Conservation (phyloP, 495 filamentous ascomycete species). For the Platismatia glauca region DNA sequence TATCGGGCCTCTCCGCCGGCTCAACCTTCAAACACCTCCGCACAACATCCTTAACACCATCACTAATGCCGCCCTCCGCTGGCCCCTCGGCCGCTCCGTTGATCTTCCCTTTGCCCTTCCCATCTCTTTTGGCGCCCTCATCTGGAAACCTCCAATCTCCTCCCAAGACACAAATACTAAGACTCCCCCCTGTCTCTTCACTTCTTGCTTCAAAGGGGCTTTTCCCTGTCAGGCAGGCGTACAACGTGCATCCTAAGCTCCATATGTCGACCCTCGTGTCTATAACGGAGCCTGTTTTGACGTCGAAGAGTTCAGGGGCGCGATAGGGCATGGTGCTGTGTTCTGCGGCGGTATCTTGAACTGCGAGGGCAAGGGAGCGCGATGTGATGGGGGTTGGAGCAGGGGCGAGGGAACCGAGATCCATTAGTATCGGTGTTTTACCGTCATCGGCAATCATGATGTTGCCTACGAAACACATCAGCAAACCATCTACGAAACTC, state of each 20-base stretch:
- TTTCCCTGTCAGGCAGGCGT: conserved; percentile 91
- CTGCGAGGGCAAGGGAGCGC: conserved; percentile 78
- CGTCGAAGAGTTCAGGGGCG: conserved; percentile 94
- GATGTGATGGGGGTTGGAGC: conserved; percentile 90
- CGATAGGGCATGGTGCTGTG: conserved; percentile 98
- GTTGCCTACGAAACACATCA: conserved; percentile 52
- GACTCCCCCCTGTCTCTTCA: conserved; percentile 89
- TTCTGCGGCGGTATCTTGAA: conserved; percentile 90
- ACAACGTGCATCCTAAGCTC: conserved; percentile 92
- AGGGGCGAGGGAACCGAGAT: conserved; percentile 83
- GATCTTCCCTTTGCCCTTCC: conserved; percentile 47
- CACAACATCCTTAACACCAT: conserved; percentile 74
- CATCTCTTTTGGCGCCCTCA: conserved; percentile 49
- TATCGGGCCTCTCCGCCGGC: conserved; percentile 80
- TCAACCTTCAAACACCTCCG: conserved; percentile 87
- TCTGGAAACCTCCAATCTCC: conserved; percentile 94
- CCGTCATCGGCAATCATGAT: conserved; percentile 54
- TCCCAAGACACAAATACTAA: conserved; percentile 83
- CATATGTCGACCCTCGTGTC: conserved; percentile 98
- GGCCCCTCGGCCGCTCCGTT: conserved; percentile 28
- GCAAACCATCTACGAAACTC: neutral
- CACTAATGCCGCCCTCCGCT: conserved; percentile 49
- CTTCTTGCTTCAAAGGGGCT: conserved; percentile 91
- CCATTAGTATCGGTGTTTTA: conserved; percentile 87
- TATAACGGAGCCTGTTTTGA: conserved; percentile 84